Base-by-base conservation (phyloP, 2,329 filamentous ascomycete species). In the Alternaria sp. region DNA sequence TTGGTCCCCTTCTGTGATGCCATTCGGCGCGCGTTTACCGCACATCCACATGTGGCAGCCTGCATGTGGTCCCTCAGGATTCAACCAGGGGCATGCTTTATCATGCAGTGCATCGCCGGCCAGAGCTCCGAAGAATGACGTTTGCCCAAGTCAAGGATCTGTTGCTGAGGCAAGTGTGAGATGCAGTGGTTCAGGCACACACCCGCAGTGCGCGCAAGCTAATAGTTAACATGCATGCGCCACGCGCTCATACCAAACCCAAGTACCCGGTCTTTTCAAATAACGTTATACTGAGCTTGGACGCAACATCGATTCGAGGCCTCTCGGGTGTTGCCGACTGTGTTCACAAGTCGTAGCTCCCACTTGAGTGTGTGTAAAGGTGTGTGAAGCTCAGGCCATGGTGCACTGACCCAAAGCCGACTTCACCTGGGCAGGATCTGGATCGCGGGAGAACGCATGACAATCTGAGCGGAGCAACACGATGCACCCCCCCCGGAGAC, bases 401-500 rank as follows among this genome's bases (percentile, higher is more conserved):
- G n/a, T 17, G 36, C n/a, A 40, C 36, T 40, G 8, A 40, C n/a
- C 0, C 8, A 17, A 17, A 17, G n/a, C n/a, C 36, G 36, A 40
- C 9, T n/a, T n/a, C n/a, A n/a, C n/a, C n/a, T n/a, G n/a, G 6
- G 36, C 36, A 40, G 8, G 9, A 17, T 2, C 36, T 6, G 5
- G 36, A 40, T 1, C n/a, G 36, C 36, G 10, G n/a, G n/a, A 17
- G n/a, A 10, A 40, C 36, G 5, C 6, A 3, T 17, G 1, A 11
- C 36, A 17, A 40, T 5, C 36, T 40, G 36, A 6, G 32, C 7
- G 15, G 3, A 40, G 15, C 15, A 2, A n/a, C 32, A 36, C 13
- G 2, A 3, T n/a, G 15, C 0, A 36, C 32, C 0, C 32, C 32
- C 32, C 3, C 1, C 0, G 32, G 3, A n/a, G 15, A 9, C 1